These are phyloP conservation scores for Lichtheimia ornata DNA, from an alignment of 371 early-diverging fungal species.

Conservation along the genomic window DNA sequence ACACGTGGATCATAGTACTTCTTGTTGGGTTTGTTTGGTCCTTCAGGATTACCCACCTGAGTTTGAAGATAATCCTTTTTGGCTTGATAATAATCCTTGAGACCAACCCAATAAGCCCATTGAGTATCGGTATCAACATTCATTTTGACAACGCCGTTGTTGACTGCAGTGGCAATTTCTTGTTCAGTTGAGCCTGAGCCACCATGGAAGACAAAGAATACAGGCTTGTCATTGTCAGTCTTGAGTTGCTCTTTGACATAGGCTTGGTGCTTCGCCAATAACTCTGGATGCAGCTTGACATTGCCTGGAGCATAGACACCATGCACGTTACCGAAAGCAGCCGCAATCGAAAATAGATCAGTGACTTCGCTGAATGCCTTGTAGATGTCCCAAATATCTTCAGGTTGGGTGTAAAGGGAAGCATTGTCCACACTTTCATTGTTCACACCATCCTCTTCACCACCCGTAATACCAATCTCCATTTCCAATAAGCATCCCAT, in stretches of 20 bases:
- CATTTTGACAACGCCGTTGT: constrained; percentile 91
- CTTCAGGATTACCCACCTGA: constrained; percentile 93
- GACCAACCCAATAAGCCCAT: constrained; percentile 81
- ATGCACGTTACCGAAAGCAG: constrained; percentile 89
- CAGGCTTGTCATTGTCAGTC: constrained; percentile 66
- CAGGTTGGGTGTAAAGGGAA: constrained; percentile 87
- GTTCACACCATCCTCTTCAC: constrained; percentile 95
- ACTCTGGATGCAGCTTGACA: constrained; percentile 85
- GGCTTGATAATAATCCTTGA: constrained; percentile 69
- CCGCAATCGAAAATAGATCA: constrained; percentile 87
- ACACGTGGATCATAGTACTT: constrained; percentile 93
- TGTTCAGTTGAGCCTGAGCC: constrained; percentile 85
- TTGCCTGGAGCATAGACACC: constrained; percentile 94
- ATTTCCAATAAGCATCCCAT: constrained; percentile 87
- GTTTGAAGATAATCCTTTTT: constrained; percentile 80
- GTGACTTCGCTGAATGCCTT: constrained; percentile 75
- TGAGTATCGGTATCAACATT: constrained; percentile 86
- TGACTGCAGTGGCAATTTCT: constrained; percentile 83
- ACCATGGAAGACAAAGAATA: constrained; percentile 94
- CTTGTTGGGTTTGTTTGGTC: constrained; percentile 91
- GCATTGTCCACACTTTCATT: constrained; percentile 87
- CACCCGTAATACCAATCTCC: constrained; percentile 96
- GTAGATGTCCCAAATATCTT: constrained; percentile 92
- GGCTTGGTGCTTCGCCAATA: constrained; percentile 85
- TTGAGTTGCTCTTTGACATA: constrained; percentile 72